A percentile compares a stretch with the other conserved stretches of the same genome.
phyloP scores from a whole-genome alignment of 768 basidiomycete species.

The Holtermannia corniformis region DNA sequence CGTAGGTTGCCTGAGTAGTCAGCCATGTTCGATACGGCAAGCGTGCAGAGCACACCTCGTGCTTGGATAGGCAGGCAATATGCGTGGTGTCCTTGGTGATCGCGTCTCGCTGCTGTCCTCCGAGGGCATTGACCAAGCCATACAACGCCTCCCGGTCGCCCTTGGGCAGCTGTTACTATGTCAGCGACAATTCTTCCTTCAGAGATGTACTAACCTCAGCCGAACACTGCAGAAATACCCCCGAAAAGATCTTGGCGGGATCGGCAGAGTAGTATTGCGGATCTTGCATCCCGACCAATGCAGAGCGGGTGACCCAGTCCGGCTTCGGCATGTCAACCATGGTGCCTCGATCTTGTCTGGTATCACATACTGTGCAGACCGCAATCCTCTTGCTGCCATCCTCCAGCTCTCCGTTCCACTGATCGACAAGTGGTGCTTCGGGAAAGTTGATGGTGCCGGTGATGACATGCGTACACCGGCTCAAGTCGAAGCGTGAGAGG shows the following conservation, averaged over 20 bases:
- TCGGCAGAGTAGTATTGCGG: slow-evolving; percentile 63
- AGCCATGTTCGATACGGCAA: background rate
- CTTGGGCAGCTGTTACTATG: slow-evolving; percentile 48
- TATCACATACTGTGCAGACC: too few species aligned
- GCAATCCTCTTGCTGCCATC: background rate
- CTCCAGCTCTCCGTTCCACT: background rate
- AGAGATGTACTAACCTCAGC: slow-evolving; percentile 48
- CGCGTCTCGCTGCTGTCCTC: slow-evolving; percentile 68
- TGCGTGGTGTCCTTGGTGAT: slow-evolving; percentile 82
- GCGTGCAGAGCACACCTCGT: slow-evolving; percentile 18
- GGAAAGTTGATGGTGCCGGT: background rate
- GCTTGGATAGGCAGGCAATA: slow-evolving; percentile 54
- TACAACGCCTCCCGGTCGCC: slow-evolving; percentile 64
- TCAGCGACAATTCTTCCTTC: background rate
- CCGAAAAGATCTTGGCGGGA: slow-evolving; percentile 70
- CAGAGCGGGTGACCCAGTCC: background rate
- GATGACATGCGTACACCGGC: slow-evolving; percentile 1
- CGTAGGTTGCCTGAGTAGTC: background rate
- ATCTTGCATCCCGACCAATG: background rate
- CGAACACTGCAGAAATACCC: slow-evolving; percentile 58
- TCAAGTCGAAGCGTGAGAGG: background rate
- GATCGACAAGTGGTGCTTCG: background rate
- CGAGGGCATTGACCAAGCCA: slow-evolving; percentile 62
- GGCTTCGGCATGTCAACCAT: too few species aligned
- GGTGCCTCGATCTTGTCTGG: too few species aligned